phyloP scores from a whole-genome alignment of 225 moss, liverwort and hornwort species.

The Marchantia polymorpha region DNA sequence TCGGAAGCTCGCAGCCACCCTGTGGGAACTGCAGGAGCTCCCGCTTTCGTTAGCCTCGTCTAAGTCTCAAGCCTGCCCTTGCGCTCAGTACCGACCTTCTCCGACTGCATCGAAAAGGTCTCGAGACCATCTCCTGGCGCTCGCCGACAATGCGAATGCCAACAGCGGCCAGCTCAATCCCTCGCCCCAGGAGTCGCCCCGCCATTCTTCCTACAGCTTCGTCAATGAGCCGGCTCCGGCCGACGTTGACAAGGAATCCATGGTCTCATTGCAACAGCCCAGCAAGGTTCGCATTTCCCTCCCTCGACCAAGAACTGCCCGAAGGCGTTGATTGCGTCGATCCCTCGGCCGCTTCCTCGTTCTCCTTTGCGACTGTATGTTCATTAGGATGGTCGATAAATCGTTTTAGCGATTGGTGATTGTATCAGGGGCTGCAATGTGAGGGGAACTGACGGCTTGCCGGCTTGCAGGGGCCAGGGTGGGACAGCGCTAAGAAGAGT shows the following conservation, averaged over 20 bases:
- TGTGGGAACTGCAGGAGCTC: slow-evolving; percentile 97
- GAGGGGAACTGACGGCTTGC: neutral
- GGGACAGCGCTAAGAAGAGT: slow-evolving; percentile 48
- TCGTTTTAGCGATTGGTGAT: neutral
- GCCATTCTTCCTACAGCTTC: slow-evolving; percentile 24
- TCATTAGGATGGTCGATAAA: neutral
- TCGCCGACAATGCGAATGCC: slow-evolving; percentile 21
- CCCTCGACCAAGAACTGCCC: neutral
- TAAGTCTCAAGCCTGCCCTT: slow-evolving; percentile 68
- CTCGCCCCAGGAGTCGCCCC: slow-evolving; percentile 16
- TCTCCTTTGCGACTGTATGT: too few relatives aligned
- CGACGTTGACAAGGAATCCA: slow-evolving; percentile 31
- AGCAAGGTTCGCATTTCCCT: slow-evolving; percentile 24
- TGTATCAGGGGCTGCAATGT: neutral
- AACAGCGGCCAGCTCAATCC: slow-evolving; percentile 21
- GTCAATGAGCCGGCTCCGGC: neutral
- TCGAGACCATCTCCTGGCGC: slow-evolving; percentile 30
- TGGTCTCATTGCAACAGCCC: slow-evolving; percentile 29
- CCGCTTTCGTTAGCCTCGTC: slow-evolving; percentile 64
- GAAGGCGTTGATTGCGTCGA: neutral
- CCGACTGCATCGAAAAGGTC: slow-evolving; percentile 26
- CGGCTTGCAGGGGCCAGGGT: slow-evolving; percentile 33
- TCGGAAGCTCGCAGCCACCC: slow-evolving; percentile 85
- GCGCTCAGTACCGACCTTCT: slow-evolving; percentile 48
- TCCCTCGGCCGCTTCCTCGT: neutral